A percentile compares a stretch with the other conserved stretches of the same genome.
These are phyloP conservation scores for Gymnopus androsaceus DNA, from an alignment of 1,284 basidiomycete genomes.

Conservation along the genomic window DNA sequence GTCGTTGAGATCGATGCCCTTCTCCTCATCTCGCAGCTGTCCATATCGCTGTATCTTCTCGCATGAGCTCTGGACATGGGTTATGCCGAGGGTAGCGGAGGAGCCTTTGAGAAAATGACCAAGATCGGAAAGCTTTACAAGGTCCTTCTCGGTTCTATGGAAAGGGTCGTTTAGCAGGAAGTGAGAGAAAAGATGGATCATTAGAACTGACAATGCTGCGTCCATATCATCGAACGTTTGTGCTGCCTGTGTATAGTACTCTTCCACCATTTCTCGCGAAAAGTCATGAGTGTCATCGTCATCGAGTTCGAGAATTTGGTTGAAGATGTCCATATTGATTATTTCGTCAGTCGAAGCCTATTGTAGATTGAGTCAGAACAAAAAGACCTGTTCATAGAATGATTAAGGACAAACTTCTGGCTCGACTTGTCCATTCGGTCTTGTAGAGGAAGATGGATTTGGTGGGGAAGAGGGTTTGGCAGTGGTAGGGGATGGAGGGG, in stretches of 20 bases:
- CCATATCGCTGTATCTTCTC: conserved; percentile 91
- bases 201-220: conserved; percentile 66
- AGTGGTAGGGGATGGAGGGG: background rate
- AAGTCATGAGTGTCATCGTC: conserved; percentile 83
- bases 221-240: conserved; percentile 82
- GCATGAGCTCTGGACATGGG: conserved; percentile 79
- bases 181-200: conserved; percentile 15
- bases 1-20: conserved; percentile 25
- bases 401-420: background rate
- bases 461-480: background rate
- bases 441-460: background rate
- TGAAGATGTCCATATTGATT: conserved; percentile 81
- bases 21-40: conserved; percentile 53
- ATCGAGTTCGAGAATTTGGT: conserved; percentile 89
- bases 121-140: conserved; percentile 68
- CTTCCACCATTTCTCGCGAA: conserved; percentile 74
- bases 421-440: background rate
- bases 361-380: conserved; percentile 17
- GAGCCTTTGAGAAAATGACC: conserved; percentile 97
- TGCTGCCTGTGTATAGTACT: conserved; percentile 80
- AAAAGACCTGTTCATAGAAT: background rate
- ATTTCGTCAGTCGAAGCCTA: conserved; percentile 16
- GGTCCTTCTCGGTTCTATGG: conserved; percentile 56
- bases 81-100: conserved; percentile 86
- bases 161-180: conserved; percentile 18